Conservation (phyloP, 768 basidiomycete genomes). For the Kwoniella dendrophila region DNA sequence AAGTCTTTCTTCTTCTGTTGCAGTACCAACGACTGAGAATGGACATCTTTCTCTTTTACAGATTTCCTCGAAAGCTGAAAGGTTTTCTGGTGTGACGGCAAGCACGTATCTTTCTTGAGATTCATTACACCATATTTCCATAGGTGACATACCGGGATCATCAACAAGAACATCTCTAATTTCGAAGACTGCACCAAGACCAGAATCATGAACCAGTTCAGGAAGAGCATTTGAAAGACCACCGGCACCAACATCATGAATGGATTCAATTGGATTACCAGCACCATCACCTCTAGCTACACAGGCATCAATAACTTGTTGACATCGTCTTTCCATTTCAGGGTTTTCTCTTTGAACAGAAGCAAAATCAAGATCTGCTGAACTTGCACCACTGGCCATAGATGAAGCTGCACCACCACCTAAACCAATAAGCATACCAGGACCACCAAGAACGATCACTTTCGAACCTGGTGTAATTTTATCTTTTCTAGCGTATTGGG, state of each 20-base stretch:
- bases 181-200: constrained; percentile 87
- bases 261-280: constrained; percentile 83
- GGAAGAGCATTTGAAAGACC: constrained; percentile 95
- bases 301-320: constrained; percentile 96
- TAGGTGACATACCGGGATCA: constrained; percentile 91
- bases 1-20: constrained; percentile 77
- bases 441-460: constrained; percentile 90
- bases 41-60: constrained; percentile 89
- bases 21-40: constrained; percentile 85
- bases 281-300: constrained; percentile 61
- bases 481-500: constrained; percentile 76
- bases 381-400: constrained; percentile 84
- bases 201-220: constrained; percentile 93
- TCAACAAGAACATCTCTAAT: constrained; percentile 90
- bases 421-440: constrained; percentile 92
- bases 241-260: constrained; percentile 98
- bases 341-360: constrained; percentile 97
- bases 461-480: constrained; percentile 78
- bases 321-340: constrained; percentile 95
- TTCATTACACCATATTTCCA: constrained; percentile 99
- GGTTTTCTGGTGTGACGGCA: constrained; percentile 71
- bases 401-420: constrained; percentile 97
- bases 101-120: constrained; percentile 96
- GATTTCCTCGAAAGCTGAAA: constrained; percentile 69
- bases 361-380: constrained; percentile 93